phyloP scores from a whole-genome alignment of 2,329 filamentous ascomycete genomes.

The Pseudopyricularia cyperi region DNA sequence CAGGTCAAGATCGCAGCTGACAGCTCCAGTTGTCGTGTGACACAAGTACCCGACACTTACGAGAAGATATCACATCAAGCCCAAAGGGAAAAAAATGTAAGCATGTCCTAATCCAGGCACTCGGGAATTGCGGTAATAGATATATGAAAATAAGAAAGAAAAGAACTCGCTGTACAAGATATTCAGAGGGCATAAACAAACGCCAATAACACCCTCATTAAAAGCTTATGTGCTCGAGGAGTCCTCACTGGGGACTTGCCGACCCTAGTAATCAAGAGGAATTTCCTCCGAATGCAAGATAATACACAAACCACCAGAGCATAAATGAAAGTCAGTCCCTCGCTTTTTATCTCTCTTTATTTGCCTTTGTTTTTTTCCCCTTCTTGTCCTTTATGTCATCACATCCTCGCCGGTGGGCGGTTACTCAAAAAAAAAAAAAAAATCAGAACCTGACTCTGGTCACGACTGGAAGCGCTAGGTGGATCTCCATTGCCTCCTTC shows the following conservation, averaged over 20 bases:
- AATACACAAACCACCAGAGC: background rate
- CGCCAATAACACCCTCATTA: background rate
- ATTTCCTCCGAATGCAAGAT: background rate
- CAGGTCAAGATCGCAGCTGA: no score
- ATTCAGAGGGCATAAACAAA: background rate
- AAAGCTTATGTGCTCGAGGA: background rate
- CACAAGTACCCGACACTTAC: background rate
- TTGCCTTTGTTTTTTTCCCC: background rate
- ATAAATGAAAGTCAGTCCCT: background rate
- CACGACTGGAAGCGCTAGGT: background rate
- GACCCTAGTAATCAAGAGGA: background rate
- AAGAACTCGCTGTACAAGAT: background rate
- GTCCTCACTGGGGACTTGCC: background rate
- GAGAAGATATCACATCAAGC: background rate
- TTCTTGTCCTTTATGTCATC: no score
- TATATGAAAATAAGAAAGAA: background rate
- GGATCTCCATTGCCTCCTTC: background rate
- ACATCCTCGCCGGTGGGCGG: background rate
- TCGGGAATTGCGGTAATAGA: background rate
- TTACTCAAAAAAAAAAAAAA: background rate
- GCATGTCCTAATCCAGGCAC: background rate
- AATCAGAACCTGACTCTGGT: background rate
- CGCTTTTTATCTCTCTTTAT: background rate
- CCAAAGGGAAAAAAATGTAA: background rate
- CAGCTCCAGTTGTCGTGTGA: no score